These are phyloP conservation scores for Petrea volubilis DNA, from an alignment of 257 asterid genomes.

Conservation along the genomic window DNA sequence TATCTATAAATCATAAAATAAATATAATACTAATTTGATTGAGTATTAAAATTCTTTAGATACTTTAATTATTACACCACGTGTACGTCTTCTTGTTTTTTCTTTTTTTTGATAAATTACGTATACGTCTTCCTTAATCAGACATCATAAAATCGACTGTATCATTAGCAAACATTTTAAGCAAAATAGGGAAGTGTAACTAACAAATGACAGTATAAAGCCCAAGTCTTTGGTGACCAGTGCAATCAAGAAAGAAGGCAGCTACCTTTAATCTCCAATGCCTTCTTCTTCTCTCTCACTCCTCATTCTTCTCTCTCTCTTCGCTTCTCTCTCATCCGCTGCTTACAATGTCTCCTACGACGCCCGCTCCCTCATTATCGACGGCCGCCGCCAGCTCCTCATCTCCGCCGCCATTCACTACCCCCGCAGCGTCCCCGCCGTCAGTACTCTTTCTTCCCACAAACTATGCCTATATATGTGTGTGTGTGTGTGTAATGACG, in stretches of 20 bases:
- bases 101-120: no score
- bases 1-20: no score
- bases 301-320: slow-evolving; percentile 4
- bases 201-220: neutral
- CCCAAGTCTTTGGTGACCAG: neutral
- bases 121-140: neutral
- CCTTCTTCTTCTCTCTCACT: neutral
- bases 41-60: no score
- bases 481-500: neutral
- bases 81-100: neutral
- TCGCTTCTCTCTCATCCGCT: slow-evolving; percentile 19
- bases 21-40: no score
- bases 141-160: neutral
- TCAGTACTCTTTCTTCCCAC: neutral
- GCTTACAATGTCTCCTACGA: slow-evolving; percentile 75
- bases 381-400: slow-evolving; percentile 79
- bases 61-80: neutral
- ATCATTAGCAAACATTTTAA: neutral
- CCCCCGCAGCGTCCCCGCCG: slow-evolving; percentile 94
- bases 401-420: slow-evolving; percentile 91
- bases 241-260: neutral
- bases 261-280: neutral
- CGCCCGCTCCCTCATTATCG: slow-evolving; percentile 78
- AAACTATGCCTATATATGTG: neutral
- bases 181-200: neutral